These are phyloP conservation scores for Nannochloropsis granulata DNA, from an alignment of 108 stramenopile genomes.

Conservation along the genomic window DNA sequence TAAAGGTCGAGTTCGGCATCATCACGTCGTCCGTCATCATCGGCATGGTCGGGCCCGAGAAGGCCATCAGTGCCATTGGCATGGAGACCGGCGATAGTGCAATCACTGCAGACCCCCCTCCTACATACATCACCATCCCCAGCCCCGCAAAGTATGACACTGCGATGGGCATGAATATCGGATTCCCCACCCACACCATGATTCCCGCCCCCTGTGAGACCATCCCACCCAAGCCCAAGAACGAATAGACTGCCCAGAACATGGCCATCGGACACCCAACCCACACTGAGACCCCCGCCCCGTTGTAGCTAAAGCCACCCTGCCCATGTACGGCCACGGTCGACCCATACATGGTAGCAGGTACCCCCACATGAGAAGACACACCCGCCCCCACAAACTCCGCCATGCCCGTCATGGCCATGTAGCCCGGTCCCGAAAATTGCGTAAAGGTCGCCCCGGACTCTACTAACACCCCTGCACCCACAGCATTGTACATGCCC, in stretches of 20 bases:
- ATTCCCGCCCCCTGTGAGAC: neutral
- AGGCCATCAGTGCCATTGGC: neutral
- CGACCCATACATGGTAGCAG: neutral
- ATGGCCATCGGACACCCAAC: neutral
- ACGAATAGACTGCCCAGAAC: neutral
- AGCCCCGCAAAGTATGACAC: neutral
- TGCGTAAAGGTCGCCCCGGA: neutral
- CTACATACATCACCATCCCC: neutral
- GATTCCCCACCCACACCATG: neutral
- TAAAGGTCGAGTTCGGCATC: neutral
- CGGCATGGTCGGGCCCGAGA: neutral
- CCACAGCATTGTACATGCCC: neutral
- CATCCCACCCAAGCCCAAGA: neutral
- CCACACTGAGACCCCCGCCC: neutral
- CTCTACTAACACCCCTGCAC: neutral
- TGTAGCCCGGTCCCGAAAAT: neutral
- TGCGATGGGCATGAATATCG: neutral
- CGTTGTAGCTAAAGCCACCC: neutral
- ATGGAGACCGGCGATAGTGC: neutral
- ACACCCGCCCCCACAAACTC: neutral
- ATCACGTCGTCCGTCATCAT: neutral
- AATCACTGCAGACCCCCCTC: neutral
- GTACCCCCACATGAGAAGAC: neutral
- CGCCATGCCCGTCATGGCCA: neutral
- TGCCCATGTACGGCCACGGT: neutral